phyloP scores from a whole-genome alignment of 257 asterid genomes.

The Lycium ferocissimum region DNA sequence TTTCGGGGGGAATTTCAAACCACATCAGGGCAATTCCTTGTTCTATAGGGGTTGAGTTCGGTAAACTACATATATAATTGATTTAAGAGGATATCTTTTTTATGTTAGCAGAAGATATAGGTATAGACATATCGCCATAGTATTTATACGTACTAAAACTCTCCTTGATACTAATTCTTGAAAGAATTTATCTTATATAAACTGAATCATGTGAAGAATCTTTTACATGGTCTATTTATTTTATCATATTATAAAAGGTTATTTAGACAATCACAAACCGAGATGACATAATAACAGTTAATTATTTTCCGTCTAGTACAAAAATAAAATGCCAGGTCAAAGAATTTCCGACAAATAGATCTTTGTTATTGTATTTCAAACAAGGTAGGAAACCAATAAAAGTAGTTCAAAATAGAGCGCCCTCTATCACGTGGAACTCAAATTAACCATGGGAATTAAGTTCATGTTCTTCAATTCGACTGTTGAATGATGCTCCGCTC shows the following conservation, averaged over 20 bases:
- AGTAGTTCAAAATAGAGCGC: constrained; percentile 13
- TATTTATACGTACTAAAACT: background rate
- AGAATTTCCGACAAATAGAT: background rate
- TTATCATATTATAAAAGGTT: background rate
- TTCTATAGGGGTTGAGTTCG: background rate
- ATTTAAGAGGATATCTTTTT: background rate
- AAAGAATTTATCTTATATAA: constrained; percentile 20
- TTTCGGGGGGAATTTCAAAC: background rate
- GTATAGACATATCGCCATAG: background rate
- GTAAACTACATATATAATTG: background rate
- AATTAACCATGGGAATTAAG: background rate
- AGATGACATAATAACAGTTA: background rate
- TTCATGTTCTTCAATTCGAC: background rate
- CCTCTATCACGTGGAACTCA: background rate
- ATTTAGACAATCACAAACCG: constrained; percentile 13
- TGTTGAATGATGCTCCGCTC: background rate
- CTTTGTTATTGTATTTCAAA: background rate
- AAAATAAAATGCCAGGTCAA: background rate
- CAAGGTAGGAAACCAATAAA: no score
- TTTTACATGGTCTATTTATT: background rate
- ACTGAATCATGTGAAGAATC: background rate
- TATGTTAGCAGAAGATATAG: background rate
- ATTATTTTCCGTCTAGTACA: background rate
- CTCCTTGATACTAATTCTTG: background rate
- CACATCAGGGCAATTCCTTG: background rate